Evolutionary conservation across 2,329 filamentous ascomycete species (phyloP).

Genomic region (Cordyceps cicadae): DNA sequence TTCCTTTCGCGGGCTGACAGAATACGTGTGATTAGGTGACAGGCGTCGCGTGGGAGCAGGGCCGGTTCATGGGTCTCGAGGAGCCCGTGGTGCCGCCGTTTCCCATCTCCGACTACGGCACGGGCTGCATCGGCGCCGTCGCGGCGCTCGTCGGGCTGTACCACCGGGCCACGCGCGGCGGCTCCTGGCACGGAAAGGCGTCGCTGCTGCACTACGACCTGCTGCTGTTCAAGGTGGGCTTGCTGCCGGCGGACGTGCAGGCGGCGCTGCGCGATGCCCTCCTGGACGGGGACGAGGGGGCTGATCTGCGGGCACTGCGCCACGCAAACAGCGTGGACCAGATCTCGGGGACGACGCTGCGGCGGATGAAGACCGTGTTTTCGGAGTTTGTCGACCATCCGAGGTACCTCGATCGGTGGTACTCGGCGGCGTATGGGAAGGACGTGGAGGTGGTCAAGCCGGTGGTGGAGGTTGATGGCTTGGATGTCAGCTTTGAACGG

Average conservation of each 20-base stretch:
- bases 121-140: slow-evolving; percentile 63
- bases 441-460: slow-evolving; percentile 36
- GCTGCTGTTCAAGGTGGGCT: slow-evolving; percentile 52
- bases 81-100: slow-evolving; percentile 61
- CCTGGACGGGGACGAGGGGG: slow-evolving; percentile 32
- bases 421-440: slow-evolving; percentile 32
- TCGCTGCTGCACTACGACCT: slow-evolving; percentile 63
- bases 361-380: slow-evolving; percentile 42
- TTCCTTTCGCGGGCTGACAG: neutral
- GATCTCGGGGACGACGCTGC: slow-evolving; percentile 51
- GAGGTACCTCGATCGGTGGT: slow-evolving; percentile 42
- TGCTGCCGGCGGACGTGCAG: slow-evolving; percentile 47
- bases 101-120: slow-evolving; percentile 59
- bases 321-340: slow-evolving; percentile 59
- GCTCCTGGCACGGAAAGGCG: slow-evolving; percentile 57
- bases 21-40: slow-evolving; percentile 29
- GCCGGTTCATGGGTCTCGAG: slow-evolving; percentile 49
- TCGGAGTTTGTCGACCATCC: slow-evolving; percentile 45
- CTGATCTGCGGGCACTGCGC: slow-evolving; percentile 39
- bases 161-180: slow-evolving; percentile 52
- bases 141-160: slow-evolving; percentile 57
- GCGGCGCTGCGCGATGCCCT: slow-evolving; percentile 39
- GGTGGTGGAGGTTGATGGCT: slow-evolving; percentile 34
- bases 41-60: slow-evolving; percentile 54
- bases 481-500: slow-evolving; percentile 36